Evolutionary conservation across 1,284 basidiomycete genomes (phyloP), one percentile per base, ranked within the genome.

Genomic region (Ceraceosorus guamensis): DNA sequence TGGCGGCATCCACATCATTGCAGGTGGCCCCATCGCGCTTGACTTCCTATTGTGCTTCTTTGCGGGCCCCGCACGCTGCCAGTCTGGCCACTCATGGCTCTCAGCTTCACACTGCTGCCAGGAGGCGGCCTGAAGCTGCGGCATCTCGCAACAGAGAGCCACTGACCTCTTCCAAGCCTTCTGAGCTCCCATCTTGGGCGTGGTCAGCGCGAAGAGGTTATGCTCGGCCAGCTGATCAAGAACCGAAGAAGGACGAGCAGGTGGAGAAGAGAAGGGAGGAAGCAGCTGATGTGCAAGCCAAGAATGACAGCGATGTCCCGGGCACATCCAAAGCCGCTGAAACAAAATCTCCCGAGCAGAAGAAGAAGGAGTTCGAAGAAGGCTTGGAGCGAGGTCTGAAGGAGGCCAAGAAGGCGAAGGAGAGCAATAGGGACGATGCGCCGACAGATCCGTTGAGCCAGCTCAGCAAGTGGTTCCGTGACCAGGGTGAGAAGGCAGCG

Each of bases 401-500:
- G 46, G 56, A 61, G 16, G 47, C 57, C 32, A 60, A 60, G 11
- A 32, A 49, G 31, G 48, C 45, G 4, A 31, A 18, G 39, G 24
- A 43, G n/a, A 14, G 16, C n/a, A 35, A 35, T 18, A 41, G 39
- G 6, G 46, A 50, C 0, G 30, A 48, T 34, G 47, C 13, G 1
- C 6, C 30, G n/a, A n/a, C 34, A 24, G 32, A 13, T n/a, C 16
- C 50, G 14, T 16, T 46, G 39, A 46, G 46, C 16, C 39, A 16
- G n/a, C 45, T 30, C 13, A 8, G 24, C n/a, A 8, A 7, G 6
- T 8, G n/a, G 7, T 11, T 14, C 45, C 11, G n/a, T 30, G 45
- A 16, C 24, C n/a, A 7, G 45, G 10, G 11, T 47, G 61, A 66
- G 52, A 59, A 63, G 46, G 45, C 62, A 0, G 66, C 67, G 24